phyloP scores from a whole-genome alignment of 495 filamentous ascomycete genomes.

The Annulohypoxylon stygium region DNA sequence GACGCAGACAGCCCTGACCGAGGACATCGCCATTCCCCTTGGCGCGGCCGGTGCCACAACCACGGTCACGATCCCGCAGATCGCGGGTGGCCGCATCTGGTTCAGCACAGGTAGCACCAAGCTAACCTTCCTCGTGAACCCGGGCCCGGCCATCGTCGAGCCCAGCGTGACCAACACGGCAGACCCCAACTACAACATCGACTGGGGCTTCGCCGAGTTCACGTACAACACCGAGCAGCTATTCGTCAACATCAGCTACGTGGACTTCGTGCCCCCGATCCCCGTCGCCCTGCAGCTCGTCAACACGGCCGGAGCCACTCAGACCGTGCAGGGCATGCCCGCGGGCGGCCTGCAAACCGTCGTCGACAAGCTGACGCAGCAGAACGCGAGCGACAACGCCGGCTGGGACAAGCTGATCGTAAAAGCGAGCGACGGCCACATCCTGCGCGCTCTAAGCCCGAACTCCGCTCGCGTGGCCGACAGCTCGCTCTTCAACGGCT shows the following conservation, averaged over 20 bases:
- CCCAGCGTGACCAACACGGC: conserved; percentile 74
- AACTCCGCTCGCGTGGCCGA: conserved; percentile 71
- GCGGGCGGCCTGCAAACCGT: conserved; percentile 69
- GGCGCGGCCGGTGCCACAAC: conserved; percentile 70
- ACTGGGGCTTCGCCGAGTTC: conserved; percentile 81
- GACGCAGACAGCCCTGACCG: conserved; percentile 55
- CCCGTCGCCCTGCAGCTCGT: conserved; percentile 74
- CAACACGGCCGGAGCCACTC: conserved; percentile 63
- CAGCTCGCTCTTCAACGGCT: conserved; percentile 66
- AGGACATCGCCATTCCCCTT: conserved; percentile 72
- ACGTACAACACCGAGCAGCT: conserved; percentile 76
- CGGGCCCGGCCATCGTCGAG: conserved; percentile 76
- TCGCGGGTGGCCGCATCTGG: conserved; percentile 78
- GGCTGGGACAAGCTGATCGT: conserved; percentile 77
- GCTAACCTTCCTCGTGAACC: conserved; percentile 78
- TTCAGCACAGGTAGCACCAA: conserved; percentile 68
- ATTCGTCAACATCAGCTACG: conserved; percentile 80
- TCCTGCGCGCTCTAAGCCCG: conserved; percentile 74
- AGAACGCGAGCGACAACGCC: conserved; percentile 65
- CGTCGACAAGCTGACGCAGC: conserved; percentile 64
- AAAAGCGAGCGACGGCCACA: conserved; percentile 57
- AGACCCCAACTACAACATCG: conserved; percentile 73
- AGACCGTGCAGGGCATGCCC: conserved; percentile 71
- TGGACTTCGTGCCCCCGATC: conserved; percentile 75
- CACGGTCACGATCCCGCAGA: conserved; percentile 73